Evolutionary conservation across 2,329 filamentous ascomycete genomes (phyloP), one percentile per base, ranked within the genome.

Genomic region (Gnomoniopsis sp.): DNA sequence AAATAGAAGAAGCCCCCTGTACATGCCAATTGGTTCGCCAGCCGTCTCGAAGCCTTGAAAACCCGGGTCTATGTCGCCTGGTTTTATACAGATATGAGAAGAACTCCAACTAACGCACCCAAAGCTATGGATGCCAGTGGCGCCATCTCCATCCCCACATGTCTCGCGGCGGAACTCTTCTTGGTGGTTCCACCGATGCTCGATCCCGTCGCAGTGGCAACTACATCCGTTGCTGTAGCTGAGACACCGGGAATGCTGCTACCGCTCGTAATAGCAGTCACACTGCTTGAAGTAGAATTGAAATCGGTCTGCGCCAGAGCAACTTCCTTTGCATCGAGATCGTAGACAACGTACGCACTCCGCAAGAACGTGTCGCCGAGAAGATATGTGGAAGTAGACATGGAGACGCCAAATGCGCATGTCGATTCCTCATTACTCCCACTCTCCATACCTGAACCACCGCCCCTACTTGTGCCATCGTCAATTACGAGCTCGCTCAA

Each of bases 311-410:
- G 81, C 14, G 80, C 81, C 6, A 85, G 66, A 58, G 72, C 80
- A 55, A 85, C 71, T 69, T 80, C 70, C 64, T 78, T 66, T 68
- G 81, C 76, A 56, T 71, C 72, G 49, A 83, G 68, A 65, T 85
- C 80, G 67, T 83, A 84, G 55, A 83, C 81, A 54, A 82, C 78
- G 65, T 85, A 85, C 10, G 77, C 76, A 33, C 73, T 74, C 15
- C 78, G 74, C 54, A 80, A 66, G 63, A 81, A 79, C 2, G 75
- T 78, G 65, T 79, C 77, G 51, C 78, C 78, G 2, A 80, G 73
- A 17, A 80, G 70, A 38, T 66, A 65, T 41, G 66, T 69, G 49
- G 63, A 62, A 55, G 21, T 49, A n/a, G 57, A 49, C 53, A 49
- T 56, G 53, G 53, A 56, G 21, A 56, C 46, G 47, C 53, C 53